Base-by-base conservation (phyloP, 768 basidiomycete species). In the Punctularia strigosozonata region DNA sequence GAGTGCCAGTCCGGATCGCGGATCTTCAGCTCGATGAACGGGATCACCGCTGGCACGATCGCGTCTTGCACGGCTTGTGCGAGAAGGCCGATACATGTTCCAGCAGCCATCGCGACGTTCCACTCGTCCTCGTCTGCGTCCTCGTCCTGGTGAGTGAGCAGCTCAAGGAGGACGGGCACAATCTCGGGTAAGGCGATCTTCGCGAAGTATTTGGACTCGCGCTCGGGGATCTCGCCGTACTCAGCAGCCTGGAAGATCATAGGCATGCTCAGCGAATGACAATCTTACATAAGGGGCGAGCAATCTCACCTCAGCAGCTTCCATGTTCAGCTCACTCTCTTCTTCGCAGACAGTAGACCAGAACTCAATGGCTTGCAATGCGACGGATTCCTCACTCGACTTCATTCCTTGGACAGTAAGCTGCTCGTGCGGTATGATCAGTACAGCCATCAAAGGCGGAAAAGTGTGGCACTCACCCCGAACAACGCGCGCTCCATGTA, bases 401-500 rank as follows among this genome's bases (percentile, higher is more conserved):
- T 90, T 90, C 95, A 99, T 99, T 26, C 95, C 95, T 56, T 95
- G 78, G 17, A 97, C 89, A 8, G 95, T 98, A 42, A 99, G 65
- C 88, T 97, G 53, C 1, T 39, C 18, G 28, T 10, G 12, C 37
- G 39, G 41, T 34, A 49, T 39, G 3, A 38, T 37, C 19, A 31
- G 17, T 30, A 43, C 15, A 39, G 10, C 25, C n/a, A 19, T 17
- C 19, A 17, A 13, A 12, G 10, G 25, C 18, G 32, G 13, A 24
- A 21, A 35, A 38, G 36, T 40, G 22, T 34, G 44, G 10, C 14
- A 73, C 82, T 40, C 63, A 95, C 92, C 31, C 95, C 95, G 52
- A 98, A 99, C 23, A 99, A 62, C 0, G 95, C 95, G 55, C 92
- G 84, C 57, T 99, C 95, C 95, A 99, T 99, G 68, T 99, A 99